A percentile compares a stretch with the other conserved stretches of the same genome.
phyloP scores from a whole-genome alignment of 768 basidiomycete genomes.

The Obba rivulosa region DNA sequence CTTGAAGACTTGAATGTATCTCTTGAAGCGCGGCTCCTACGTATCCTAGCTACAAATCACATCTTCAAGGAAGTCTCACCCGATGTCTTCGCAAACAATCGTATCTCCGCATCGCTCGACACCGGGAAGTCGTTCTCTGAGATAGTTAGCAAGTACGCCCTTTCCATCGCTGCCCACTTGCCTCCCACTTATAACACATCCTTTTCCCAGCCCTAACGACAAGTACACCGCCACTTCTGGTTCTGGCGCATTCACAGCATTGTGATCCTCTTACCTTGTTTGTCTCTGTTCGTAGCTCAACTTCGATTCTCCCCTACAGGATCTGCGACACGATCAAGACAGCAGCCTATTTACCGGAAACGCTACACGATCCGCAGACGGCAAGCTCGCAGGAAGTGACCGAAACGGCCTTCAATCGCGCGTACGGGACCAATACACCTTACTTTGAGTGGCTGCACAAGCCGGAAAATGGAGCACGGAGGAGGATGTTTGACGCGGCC shows the following conservation, averaged over 20 bases:
- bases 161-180: too few species aligned
- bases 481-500: constrained; percentile 15
- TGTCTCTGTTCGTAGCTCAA: too few species aligned
- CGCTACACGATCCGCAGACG: constrained; percentile 17
- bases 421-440: background rate
- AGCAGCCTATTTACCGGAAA: constrained; percentile 8
- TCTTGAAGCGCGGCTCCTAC: constrained; percentile 9
- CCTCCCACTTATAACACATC: too few species aligned
- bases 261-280: too few species aligned
- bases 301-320: too few species aligned
- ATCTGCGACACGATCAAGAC: too few species aligned
- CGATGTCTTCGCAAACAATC: constrained; percentile 25
- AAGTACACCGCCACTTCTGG: too few species aligned
- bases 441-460: constrained; percentile 3
- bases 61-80: constrained; percentile 23
- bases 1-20: too few species aligned
- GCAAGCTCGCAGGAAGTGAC: constrained; percentile 12
- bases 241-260: too few species aligned
- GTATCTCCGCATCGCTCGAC: constrained; percentile 20
- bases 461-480: constrained; percentile 6
- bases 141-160: too few species aligned
- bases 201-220: too few species aligned
- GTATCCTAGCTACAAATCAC: constrained; percentile 24
- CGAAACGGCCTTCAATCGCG: constrained; percentile 12
- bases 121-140: constrained; percentile 6